Conservation (phyloP, 495 filamentous ascomycete species). For the Penicillium parvum region DNA sequence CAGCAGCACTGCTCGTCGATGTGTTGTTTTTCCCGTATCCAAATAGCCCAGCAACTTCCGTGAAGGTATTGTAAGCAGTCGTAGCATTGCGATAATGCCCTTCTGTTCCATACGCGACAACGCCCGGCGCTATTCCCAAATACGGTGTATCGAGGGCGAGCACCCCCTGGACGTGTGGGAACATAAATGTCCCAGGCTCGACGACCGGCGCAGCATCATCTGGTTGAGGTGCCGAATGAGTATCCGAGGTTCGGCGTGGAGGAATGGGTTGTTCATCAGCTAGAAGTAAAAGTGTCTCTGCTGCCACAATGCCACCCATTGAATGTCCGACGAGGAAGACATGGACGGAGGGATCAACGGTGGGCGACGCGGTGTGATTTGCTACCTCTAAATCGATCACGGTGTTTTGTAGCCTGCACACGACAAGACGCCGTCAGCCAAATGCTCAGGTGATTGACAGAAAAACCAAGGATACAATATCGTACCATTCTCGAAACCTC, state of each 20-base stretch:
- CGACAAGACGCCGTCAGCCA: not conserved
- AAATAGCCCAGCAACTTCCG: constrained; percentile 55
- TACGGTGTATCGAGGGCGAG: constrained; percentile 95
- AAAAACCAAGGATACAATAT: not conserved
- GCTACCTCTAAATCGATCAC: constrained; percentile 93
- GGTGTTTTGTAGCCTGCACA: constrained; percentile 73
- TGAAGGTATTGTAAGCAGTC: constrained; percentile 64
- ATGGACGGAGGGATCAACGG: constrained; percentile 81
- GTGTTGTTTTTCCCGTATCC: constrained; percentile 46
- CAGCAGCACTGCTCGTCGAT: constrained; percentile 12
- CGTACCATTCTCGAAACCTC: constrained; percentile 81
- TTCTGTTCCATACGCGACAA: constrained; percentile 86
- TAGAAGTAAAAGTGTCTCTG: constrained; percentile 73
- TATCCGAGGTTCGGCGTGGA: constrained; percentile 19
- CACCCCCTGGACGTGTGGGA: constrained; percentile 72
- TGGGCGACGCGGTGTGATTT: constrained; percentile 76
- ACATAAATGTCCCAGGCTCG: constrained; percentile 48
- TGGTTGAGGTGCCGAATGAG: constrained; percentile 8
- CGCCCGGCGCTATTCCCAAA: constrained; percentile 81
- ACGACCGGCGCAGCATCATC: constrained; percentile 23
- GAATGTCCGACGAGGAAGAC: constrained; percentile 85
- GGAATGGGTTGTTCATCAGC: constrained; percentile 63
- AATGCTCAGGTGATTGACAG: not conserved
- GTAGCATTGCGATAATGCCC: constrained; percentile 72
- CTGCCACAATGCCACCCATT: constrained; percentile 96